Conservation (phyloP, 129 eudicot species). For the Saposhnikovia divaricata region DNA sequence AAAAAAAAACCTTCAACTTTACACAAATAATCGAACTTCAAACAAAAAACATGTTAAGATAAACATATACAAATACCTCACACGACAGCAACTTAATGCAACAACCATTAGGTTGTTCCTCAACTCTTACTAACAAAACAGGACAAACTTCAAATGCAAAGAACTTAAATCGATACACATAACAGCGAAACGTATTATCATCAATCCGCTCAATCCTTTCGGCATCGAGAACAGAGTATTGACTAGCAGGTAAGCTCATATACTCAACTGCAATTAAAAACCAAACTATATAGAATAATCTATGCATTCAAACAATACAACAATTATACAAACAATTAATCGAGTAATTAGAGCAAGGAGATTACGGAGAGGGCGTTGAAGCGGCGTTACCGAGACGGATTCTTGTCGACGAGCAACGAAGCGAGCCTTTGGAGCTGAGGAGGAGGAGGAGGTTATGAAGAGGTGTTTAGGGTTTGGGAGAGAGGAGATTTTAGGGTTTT, state of each 20-base stretch:
- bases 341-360: not conserved
- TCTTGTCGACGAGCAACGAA: slow-evolving; percentile 66
- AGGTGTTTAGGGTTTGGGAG: slow-evolving; percentile 10
- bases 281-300: not conserved
- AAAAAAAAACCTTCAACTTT: slow-evolving; percentile 5
- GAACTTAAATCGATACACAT: slow-evolving; percentile 71
- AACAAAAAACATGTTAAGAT: not conserved
- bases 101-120: slow-evolving; percentile 73
- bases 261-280: slow-evolving; percentile 56
- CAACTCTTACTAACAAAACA: slow-evolving; percentile 80
- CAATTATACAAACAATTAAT: not conserved
- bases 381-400: slow-evolving; percentile 59
- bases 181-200: slow-evolving; percentile 82
- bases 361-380: slow-evolving; percentile 62
- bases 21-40: not conserved
- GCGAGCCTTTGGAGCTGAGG: slow-evolving; percentile 59
- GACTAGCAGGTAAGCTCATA: slow-evolving; percentile 93
- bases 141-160: slow-evolving; percentile 87
- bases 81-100: slow-evolving; percentile 88
- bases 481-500: slow-evolving; percentile 17
- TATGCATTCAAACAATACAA: not conserved
- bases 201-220: slow-evolving; percentile 89
- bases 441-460: slow-evolving; percentile 14
- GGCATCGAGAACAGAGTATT: slow-evolving; percentile 90
- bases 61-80: slow-evolving; percentile 36